Base-by-base conservation (phyloP, 2,329 filamentous ascomycete genomes). In the Colletotrichum nymphaeae region DNA sequence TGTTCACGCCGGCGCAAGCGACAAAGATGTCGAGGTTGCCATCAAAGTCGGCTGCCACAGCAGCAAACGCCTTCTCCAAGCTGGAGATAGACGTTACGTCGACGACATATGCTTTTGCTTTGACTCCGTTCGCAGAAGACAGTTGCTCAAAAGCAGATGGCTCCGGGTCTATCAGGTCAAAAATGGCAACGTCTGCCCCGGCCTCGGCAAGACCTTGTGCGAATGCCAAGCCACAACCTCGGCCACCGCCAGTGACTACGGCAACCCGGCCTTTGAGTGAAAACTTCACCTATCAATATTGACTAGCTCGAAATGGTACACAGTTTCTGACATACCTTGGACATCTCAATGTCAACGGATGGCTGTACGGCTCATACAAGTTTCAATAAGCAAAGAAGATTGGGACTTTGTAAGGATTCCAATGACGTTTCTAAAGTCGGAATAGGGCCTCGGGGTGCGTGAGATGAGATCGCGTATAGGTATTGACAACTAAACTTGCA, bases 211-310 rank as follows among this genome's bases (percentile, higher is more conserved):
- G 69, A 5, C 69, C 69, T 49, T 69, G 65, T 4, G 65, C 69
- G 7, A 72, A 72, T 19, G 69, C 69, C 7, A 87, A 80, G 1
- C 86, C 86, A 63, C 84, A 85, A 24, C 86, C 86, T 35, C 86
- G 78, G 8, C 83, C 84, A 19, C 84, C 86, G 7, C 86, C 86
- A 1, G 86, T 87, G 30, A 88, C 80, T 35, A 87, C 73, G 26
- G 83, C 85, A 4, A 83, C 86, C 32, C 86, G 84, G 22, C 86
- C 86, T 73, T 85, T 82, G 5, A 89, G 78, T 0, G 85, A 87
- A 74, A 89, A 88, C 85, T 87, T 58, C 1, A 14, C 0, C 11
- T 4, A 55, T 68, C 24, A 75, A 72, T 28, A 55, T 22, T 8
- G 5, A 9, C 12, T 53, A 9, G 5, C 28, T 14, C 11, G 16